A percentile compares a stretch with the other conserved stretches of the same genome.
These are phyloP conservation scores for Clonostachys sp. DNA, from an alignment of 2,329 filamentous ascomycete genomes.

Conservation along the genomic window DNA sequence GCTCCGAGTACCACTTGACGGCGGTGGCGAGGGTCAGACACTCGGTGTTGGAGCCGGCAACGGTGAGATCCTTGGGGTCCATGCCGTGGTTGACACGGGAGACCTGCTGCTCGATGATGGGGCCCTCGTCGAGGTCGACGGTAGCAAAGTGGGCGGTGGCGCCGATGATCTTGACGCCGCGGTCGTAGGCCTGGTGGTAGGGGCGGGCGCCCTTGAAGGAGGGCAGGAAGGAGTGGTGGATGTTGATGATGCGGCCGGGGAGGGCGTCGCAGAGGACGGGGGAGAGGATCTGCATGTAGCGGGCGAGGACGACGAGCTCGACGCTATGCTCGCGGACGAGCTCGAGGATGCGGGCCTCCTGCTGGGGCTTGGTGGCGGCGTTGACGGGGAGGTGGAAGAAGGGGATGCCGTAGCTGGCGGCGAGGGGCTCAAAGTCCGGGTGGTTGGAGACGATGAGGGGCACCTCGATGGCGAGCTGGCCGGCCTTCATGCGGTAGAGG, in stretches of 20 bases:
- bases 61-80: conserved; percentile 70
- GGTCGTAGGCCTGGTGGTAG: conserved; percentile 83
- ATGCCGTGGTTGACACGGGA: conserved; percentile 72
- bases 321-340: conserved; percentile 65
- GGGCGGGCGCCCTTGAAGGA: conserved; percentile 86
- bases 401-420: conserved; percentile 68
- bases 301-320: conserved; percentile 75
- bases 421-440: conserved; percentile 65
- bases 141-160: conserved; percentile 85
- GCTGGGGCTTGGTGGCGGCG: conserved; percentile 70
- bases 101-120: conserved; percentile 83
- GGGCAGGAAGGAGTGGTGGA: conserved; percentile 83
- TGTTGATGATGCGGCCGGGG: conserved; percentile 87
- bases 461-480: conserved; percentile 66
- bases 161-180: conserved; percentile 84
- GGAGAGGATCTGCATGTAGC: conserved; percentile 85
- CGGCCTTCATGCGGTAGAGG: conserved; percentile 71
- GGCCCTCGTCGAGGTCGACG: conserved; percentile 78
- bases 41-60: conserved; percentile 80
- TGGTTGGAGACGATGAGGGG: conserved; percentile 82
- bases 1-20: conserved; percentile 80
- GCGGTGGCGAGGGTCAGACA: conserved; percentile 77
- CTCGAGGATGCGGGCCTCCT: conserved; percentile 68
- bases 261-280: conserved; percentile 71
- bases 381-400: conserved; percentile 80